A percentile compares a stretch with the other conserved stretches of the same genome.
These are phyloP conservation scores for Chamaecrista fasciculata DNA, from an alignment of 306 rosid genomes.

Conservation along the genomic window DNA sequence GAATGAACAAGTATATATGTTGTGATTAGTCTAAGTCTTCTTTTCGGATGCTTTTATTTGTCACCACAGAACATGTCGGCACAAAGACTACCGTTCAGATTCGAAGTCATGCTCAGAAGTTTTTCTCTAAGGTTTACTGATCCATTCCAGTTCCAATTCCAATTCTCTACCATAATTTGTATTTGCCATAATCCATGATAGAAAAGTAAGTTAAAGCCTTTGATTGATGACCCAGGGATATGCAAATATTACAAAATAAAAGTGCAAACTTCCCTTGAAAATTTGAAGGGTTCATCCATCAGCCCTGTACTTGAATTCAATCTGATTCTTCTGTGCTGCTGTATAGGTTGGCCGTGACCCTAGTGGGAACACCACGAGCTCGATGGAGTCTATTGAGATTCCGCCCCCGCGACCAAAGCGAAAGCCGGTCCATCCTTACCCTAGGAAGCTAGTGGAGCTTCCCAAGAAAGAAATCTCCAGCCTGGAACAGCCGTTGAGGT, in stretches of 20 bases:
- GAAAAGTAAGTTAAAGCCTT: constrained; percentile 24
- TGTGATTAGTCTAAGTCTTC: constrained; percentile 19
- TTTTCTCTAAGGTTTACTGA: constrained; percentile 74
- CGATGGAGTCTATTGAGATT: constrained; percentile 55
- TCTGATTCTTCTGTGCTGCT: constrained; percentile 24
- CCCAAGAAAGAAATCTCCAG: constrained; percentile 23
- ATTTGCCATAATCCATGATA: constrained; percentile 8
- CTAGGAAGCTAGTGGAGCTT: constrained; percentile 53
- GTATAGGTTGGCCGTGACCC: constrained; percentile 58
- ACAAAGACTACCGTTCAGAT: constrained; percentile 91
- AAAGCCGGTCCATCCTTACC: constrained; percentile 87
- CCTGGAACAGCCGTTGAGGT: constrained; percentile 30
- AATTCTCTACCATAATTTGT: constrained; percentile 35
- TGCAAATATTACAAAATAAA: no score
- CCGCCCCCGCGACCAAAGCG: constrained; percentile 91
- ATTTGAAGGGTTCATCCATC: constrained; percentile 29
- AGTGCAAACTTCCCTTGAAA: constrained; percentile 22
- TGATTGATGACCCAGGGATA: constrained; percentile 32
- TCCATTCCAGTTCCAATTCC: constrained; percentile 42
- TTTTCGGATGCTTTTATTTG: constrained; percentile 25
- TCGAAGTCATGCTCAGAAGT: constrained; percentile 94
- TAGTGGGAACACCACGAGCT: constrained; percentile 30
- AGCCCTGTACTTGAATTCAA: constrained; percentile 26
- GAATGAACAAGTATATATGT: constrained; percentile 17
- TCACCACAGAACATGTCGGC: constrained; percentile 67